A percentile compares a stretch with the other conserved stretches of the same genome.
These are phyloP conservation scores for Pythium brachiatum DNA, from an alignment of 352 stramenopile species.

Conservation along the genomic window DNA sequence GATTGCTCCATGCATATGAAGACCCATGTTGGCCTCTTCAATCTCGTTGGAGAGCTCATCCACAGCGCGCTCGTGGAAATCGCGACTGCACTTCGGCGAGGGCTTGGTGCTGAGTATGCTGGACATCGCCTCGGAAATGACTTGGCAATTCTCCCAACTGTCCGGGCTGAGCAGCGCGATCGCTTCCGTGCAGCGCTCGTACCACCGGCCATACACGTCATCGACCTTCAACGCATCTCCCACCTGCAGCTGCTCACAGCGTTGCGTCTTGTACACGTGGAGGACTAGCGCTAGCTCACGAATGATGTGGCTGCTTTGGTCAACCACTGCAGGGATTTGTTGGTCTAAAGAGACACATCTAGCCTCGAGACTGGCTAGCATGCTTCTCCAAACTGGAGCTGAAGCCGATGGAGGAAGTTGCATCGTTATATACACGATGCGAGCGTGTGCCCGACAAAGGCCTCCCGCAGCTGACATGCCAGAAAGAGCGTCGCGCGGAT, in stretches of 20 bases:
- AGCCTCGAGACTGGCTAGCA: conserved; percentile 16
- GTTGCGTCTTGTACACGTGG: conserved; percentile 6
- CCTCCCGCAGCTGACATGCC: neutral
- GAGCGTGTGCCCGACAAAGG: neutral
- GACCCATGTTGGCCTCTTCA: neutral
- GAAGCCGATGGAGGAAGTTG: conserved; percentile 13
- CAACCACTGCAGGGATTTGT: conserved; percentile 9
- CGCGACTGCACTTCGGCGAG: neutral
- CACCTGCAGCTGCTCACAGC: neutral
- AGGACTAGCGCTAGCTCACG: neutral
- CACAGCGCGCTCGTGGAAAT: neutral
- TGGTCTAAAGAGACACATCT: conserved; percentile 14
- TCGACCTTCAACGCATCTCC: neutral
- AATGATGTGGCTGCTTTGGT: neutral
- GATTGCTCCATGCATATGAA: neutral
- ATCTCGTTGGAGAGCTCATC: neutral
- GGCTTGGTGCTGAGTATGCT: neutral
- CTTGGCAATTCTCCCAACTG: neutral
- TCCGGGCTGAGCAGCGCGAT: neutral
- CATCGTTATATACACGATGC: conserved; percentile 12
- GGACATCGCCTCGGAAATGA: neutral
- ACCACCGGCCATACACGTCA: conserved; percentile 17
- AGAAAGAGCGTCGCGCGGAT: neutral
- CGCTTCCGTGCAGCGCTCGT: neutral
- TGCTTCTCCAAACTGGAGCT: conserved; percentile 19